Conservation (phyloP, 768 basidiomycete genomes). For the Russula sp. region DNA sequence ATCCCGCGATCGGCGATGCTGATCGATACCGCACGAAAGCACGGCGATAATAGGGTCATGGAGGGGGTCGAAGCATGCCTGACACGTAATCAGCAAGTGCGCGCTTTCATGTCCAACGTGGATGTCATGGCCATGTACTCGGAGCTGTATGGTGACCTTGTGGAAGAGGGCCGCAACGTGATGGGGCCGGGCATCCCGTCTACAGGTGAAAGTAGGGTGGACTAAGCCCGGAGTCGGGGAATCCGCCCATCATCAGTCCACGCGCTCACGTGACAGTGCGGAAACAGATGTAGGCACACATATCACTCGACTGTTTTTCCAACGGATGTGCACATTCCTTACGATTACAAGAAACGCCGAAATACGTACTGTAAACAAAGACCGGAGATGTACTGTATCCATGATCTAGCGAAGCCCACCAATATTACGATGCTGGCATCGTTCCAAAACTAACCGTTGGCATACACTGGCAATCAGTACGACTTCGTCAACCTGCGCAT, state of each 20-base stretch:
- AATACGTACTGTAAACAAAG: too few species aligned
- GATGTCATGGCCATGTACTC: slow-evolving; percentile 14
- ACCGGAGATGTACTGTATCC: too few species aligned
- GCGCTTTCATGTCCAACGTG: slow-evolving; percentile 27
- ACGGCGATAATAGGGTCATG: slow-evolving; percentile 40
- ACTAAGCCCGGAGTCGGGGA: neutral
- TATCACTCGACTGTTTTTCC: too few species aligned
- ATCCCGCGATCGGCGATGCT: slow-evolving; percentile 40
- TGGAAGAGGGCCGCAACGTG: neutral
- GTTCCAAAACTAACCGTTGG: too few species aligned
- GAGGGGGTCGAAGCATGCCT: slow-evolving; percentile 37
- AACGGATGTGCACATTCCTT: too few species aligned
- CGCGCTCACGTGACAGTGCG: too few species aligned
- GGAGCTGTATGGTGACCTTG: slow-evolving; percentile 16
- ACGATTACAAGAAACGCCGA: too few species aligned
- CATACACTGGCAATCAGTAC: too few species aligned
- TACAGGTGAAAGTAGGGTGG: neutral
- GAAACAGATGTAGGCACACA: too few species aligned
- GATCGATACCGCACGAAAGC: slow-evolving; percentile 38
- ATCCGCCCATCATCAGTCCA: neutral
- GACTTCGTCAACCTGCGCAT: too few species aligned
- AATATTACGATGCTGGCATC: too few species aligned
- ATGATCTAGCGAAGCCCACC: too few species aligned
- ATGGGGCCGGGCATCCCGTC: neutral
- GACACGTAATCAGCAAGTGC: slow-evolving; percentile 35